These are phyloP conservation scores for Patellifolia procumbens DNA, from an alignment of 179 eudicot species.

Conservation along the genomic window DNA sequence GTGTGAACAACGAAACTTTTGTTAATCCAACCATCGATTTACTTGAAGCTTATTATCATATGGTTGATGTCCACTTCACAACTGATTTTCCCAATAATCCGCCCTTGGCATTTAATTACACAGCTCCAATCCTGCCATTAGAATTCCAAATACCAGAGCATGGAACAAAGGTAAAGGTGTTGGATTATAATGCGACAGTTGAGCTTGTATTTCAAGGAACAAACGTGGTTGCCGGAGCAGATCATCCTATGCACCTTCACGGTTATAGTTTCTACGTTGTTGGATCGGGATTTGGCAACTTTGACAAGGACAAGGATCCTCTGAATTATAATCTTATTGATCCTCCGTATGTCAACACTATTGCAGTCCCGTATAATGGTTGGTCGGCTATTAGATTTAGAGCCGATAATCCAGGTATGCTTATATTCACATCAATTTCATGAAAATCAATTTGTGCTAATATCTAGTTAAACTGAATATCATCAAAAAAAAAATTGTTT, in stretches of 20 bases:
- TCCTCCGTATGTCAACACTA: slow-evolving; percentile 31
- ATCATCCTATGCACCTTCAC: slow-evolving; percentile 42
- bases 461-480: too few species aligned
- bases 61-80: neutral
- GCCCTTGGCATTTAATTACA: slow-evolving; percentile 22
- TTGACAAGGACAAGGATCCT: slow-evolving; percentile 28
- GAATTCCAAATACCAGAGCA: slow-evolving; percentile 5
- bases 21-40: slow-evolving; percentile 20
- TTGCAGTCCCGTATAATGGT: slow-evolving; percentile 33
- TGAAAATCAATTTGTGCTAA: neutral
- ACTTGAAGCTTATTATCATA: slow-evolving; percentile 32
- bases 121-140: neutral
- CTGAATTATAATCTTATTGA: slow-evolving; percentile 29
- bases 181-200: slow-evolving; percentile 29
- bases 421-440: neutral
- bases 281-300: slow-evolving; percentile 31
- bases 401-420: slow-evolving; percentile 33
- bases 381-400: slow-evolving; percentile 31
- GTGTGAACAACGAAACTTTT: slow-evolving; percentile 29
- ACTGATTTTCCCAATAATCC: slow-evolving; percentile 29
- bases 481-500: neutral
- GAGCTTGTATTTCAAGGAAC: slow-evolving; percentile 36
- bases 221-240: slow-evolving; percentile 18
- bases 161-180: slow-evolving; percentile 26
- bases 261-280: slow-evolving; percentile 39